Conservation (phyloP, 257 asterid genomes). For the Solanum paucissectum region DNA sequence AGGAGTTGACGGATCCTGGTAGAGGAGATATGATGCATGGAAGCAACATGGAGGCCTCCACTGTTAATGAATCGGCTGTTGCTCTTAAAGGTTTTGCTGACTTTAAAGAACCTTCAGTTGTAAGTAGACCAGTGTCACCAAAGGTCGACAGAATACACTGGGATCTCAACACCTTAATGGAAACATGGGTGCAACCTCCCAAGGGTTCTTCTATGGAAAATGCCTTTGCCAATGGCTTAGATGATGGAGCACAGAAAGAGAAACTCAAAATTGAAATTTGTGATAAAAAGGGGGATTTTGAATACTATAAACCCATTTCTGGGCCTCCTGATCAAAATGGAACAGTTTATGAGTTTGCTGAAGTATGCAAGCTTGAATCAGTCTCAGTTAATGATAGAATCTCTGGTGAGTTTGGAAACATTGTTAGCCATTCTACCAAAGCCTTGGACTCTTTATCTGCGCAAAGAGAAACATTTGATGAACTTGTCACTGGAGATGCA, state of each 20-base stretch:
- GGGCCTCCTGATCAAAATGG: neutral
- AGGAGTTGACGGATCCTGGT: conserved; percentile 12
- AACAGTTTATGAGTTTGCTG: conserved; percentile 2
- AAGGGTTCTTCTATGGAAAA: conserved; percentile 17
- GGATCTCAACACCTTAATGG: conserved; percentile 75
- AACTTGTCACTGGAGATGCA: conserved; percentile 1
- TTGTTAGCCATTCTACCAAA: conserved; percentile 2
- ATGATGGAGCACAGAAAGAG: conserved; percentile 7
- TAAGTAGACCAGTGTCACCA: conserved; percentile 12
- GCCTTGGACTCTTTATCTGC: conserved; percentile 2
- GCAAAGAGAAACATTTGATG: neutral
- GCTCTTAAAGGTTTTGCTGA: conserved; percentile 14
- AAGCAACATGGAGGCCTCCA: conserved; percentile 11
- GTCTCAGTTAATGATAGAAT: conserved; percentile 9
- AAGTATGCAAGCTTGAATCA: conserved; percentile 12
- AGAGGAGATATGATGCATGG: conserved; percentile 7
- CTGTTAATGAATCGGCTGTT: conserved; percentile 9
- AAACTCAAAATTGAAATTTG: conserved; percentile 11
- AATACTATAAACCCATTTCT: neutral
- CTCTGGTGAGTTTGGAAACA: neutral
- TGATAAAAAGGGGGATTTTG: neutral
- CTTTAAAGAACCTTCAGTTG: conserved; percentile 15
- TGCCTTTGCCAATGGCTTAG: conserved; percentile 2
- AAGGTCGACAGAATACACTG: conserved; percentile 60
- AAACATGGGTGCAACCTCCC: conserved; percentile 67